Evolutionary conservation across 1,139 yeast genomes (phyloP).

Genomic region (Yamadazyma friedrichii): DNA sequence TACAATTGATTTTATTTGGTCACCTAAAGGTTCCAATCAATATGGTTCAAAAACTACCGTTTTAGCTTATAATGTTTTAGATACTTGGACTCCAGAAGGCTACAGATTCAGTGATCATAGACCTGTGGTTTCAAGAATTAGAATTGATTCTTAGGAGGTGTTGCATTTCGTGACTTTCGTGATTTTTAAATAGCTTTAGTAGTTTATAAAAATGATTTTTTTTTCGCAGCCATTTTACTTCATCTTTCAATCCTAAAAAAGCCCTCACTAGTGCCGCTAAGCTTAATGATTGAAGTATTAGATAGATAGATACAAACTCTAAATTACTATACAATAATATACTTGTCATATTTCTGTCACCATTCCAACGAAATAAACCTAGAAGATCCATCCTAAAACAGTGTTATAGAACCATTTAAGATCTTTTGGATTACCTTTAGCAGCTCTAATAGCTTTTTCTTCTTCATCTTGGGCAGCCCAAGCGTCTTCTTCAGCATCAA

Average conservation of each 20-base stretch:
- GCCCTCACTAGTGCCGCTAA: neutral
- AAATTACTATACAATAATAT: neutral
- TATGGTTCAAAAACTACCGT: conserved; percentile 14
- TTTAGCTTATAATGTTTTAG: conserved; percentile 37
- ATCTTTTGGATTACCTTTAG: conserved; percentile 43
- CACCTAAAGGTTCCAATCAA: conserved; percentile 15
- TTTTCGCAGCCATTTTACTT: neutral
- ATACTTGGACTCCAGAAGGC: conserved; percentile 21
- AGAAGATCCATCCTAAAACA: conserved; percentile 39
- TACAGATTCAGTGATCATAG: conserved; percentile 44
- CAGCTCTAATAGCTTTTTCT: conserved; percentile 49
- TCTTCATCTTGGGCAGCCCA: conserved; percentile 43
- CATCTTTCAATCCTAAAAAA: neutral
- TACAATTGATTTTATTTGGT: conserved; percentile 32
- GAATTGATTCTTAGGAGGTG: conserved; percentile 14
- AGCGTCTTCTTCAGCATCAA: conserved; percentile 66
- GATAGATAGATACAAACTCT: neutral
- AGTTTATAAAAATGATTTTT: neutral
- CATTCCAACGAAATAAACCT: neutral
- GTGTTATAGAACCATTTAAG: conserved; percentile 56
- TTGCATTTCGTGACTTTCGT: too few relatives aligned
- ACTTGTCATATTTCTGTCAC: too few relatives aligned
- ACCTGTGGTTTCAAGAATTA: conserved; percentile 30
- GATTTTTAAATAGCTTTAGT: too few relatives aligned
- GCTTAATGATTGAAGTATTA: too few relatives aligned